Percentiles rank a stretch among this genome's conserved stretches.
Conservation (phyloP, 2,329 filamentous ascomycete genomes). For the Tolypocladium cylindrosporum region DNA sequence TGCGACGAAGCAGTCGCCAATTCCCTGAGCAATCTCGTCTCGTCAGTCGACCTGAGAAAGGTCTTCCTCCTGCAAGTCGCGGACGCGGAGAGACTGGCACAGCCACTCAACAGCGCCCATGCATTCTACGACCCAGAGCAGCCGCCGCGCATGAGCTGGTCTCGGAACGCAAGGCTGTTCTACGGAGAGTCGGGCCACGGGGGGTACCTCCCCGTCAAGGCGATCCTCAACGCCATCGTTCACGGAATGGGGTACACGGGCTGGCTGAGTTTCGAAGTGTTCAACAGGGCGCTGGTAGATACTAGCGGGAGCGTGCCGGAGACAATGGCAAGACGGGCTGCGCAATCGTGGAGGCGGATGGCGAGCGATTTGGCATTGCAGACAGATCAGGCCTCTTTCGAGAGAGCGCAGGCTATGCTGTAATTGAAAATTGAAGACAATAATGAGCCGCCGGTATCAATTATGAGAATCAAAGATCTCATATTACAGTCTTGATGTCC, state of each 20-base stretch:
- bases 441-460: no score
- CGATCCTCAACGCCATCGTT: slow-evolving; percentile 52
- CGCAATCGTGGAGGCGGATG: slow-evolving; percentile 40
- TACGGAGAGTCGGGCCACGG: slow-evolving; percentile 46
- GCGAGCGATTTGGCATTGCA: slow-evolving; percentile 21
- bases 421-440: slow-evolving; percentile 7
- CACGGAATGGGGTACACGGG: slow-evolving; percentile 55
- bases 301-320: slow-evolving; percentile 53
- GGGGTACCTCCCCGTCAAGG: slow-evolving; percentile 56
- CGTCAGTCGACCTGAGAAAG: slow-evolving; percentile 48
- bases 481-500: slow-evolving; percentile 5
- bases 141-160: slow-evolving; percentile 63
- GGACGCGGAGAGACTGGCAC: slow-evolving; percentile 54
- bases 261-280: slow-evolving; percentile 64
- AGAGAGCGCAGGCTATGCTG: slow-evolving; percentile 22
- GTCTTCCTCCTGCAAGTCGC: slow-evolving; percentile 71
- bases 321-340: slow-evolving; percentile 45
- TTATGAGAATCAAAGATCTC: no score
- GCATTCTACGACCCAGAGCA: slow-evolving; percentile 22
- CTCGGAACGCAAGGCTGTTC: slow-evolving; percentile 55
- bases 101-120: slow-evolving; percentile 45
- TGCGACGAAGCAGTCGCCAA: slow-evolving; percentile 44
- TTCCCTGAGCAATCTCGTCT: slow-evolving; percentile 44
- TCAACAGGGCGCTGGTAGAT: slow-evolving; percentile 29
- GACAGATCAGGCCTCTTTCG: background rate